These are phyloP conservation scores for Coniochaeta hoffmannii DNA, from an alignment of 2,329 filamentous ascomycete species.

Conservation along the genomic window DNA sequence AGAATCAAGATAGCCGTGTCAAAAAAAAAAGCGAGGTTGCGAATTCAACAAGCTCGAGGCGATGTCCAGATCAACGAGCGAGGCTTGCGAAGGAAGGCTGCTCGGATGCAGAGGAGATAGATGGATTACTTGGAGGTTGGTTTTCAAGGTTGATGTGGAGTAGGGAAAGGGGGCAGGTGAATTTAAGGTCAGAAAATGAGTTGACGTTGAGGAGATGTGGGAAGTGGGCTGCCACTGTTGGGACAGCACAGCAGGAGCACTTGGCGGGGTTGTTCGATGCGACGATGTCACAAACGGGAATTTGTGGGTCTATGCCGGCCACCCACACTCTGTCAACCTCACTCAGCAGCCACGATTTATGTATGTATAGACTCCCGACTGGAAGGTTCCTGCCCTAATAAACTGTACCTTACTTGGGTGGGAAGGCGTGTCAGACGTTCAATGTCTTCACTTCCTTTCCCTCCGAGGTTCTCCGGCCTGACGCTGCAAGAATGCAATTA, in stretches of 20 bases:
- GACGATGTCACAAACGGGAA: constrained; percentile 11
- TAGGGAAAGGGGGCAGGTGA: constrained; percentile 29
- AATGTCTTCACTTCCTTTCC: neutral
- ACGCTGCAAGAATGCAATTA: neutral
- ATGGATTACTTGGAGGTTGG: constrained; percentile 12
- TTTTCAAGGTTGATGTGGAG: constrained; percentile 21
- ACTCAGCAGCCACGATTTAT: neutral
- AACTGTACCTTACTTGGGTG: neutral
- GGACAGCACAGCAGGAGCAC: constrained; percentile 15
- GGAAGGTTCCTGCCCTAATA: neutral
- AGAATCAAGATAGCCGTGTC: constrained; percentile 20
- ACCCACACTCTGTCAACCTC: neutral
- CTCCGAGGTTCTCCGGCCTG: neutral
- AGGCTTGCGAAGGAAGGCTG: constrained; percentile 23
- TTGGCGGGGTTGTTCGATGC: constrained; percentile 10
- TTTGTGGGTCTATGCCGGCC: neutral
- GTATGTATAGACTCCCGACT: neutral
- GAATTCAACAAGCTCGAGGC: constrained; percentile 22
- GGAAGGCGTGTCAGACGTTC: neutral
- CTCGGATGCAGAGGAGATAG: constrained; percentile 6
- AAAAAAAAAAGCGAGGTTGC: constrained; percentile 11
- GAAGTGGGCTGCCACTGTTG: constrained; percentile 8
- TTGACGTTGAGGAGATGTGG: constrained; percentile 17
- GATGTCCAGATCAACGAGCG: constrained; percentile 27
- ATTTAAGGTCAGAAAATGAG: constrained; percentile 26